Conservation (phyloP, 2,329 filamentous ascomycete species). For the Chrysoporthe deuterocubensis region DNA sequence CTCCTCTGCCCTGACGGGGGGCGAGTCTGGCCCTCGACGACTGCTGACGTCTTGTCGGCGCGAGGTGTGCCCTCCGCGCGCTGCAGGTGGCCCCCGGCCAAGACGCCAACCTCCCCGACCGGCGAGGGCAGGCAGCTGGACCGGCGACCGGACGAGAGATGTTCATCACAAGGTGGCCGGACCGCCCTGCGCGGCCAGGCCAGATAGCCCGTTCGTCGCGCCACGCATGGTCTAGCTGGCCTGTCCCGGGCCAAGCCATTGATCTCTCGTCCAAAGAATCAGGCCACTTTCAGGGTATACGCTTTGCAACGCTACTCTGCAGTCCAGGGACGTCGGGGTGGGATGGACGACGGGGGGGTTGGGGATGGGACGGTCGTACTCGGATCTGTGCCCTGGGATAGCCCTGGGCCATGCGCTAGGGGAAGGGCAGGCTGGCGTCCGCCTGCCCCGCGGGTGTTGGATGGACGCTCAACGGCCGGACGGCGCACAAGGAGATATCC, state of each 20-base stretch:
- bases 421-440: not conserved
- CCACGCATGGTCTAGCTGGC: not conserved
- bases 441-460: not conserved
- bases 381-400: slow-evolving; percentile 5
- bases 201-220: not conserved
- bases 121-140: not conserved
- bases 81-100: no score
- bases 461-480: not conserved
- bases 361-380: not conserved
- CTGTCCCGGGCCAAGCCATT: not conserved
- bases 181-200: not conserved
- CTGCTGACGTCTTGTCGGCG: no score
- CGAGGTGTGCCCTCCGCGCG: no score
- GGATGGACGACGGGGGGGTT: not conserved
- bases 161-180: not conserved
- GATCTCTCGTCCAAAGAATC: not conserved
- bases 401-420: slow-evolving; percentile 7
- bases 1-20: not conserved
- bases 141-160: not conserved
- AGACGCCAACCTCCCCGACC: not conserved
- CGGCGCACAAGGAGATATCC: not conserved
- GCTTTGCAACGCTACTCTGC: slow-evolving; percentile 3
- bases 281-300: slow-evolving; percentile 24
- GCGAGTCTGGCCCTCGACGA: not conserved
- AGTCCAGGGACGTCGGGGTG: not conserved